Evolutionary conservation across 2,329 filamentous ascomycete species (phyloP).

Genomic region (Fusarium scirpi): DNA sequence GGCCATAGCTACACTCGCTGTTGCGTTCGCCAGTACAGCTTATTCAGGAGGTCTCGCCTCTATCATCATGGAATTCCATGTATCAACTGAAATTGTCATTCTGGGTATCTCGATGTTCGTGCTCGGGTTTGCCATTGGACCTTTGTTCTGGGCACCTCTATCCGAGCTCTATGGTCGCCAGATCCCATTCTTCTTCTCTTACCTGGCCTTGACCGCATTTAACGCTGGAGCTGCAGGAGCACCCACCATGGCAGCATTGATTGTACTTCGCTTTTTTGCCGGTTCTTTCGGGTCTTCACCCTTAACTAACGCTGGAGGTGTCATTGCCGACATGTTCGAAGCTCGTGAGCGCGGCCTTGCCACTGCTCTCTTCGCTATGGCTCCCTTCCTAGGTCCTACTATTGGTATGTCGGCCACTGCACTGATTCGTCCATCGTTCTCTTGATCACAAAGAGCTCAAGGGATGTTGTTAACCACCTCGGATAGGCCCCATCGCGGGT

Average conservation of each 20-base stretch:
- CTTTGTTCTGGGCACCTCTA: constrained; percentile 74
- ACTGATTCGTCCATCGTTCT: too few species aligned
- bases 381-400: constrained; percentile 73
- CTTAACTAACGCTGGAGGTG: constrained; percentile 71
- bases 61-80: constrained; percentile 66
- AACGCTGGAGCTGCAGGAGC: constrained; percentile 69
- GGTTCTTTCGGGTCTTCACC: constrained; percentile 72
- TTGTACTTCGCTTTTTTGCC: constrained; percentile 77
- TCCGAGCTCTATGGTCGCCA: constrained; percentile 73
- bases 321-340: constrained; percentile 73
- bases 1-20: constrained; percentile 74
- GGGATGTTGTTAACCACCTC: not conserved
- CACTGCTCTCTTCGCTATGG: constrained; percentile 69
- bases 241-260: constrained; percentile 68
- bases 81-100: constrained; percentile 65
- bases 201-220: constrained; percentile 69
- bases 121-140: constrained; percentile 70
- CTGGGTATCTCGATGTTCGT: constrained; percentile 75
- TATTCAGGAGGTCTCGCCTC: constrained; percentile 69
- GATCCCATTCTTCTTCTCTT: constrained; percentile 69
- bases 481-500: constrained; percentile 68
- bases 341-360: constrained; percentile 67
- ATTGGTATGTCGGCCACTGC: constrained; percentile 52
- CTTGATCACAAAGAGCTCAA: not conserved
- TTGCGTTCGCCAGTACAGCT: constrained; percentile 77